phyloP scores from a whole-genome alignment of 805 yeast species.

The Candida ulmi region DNA sequence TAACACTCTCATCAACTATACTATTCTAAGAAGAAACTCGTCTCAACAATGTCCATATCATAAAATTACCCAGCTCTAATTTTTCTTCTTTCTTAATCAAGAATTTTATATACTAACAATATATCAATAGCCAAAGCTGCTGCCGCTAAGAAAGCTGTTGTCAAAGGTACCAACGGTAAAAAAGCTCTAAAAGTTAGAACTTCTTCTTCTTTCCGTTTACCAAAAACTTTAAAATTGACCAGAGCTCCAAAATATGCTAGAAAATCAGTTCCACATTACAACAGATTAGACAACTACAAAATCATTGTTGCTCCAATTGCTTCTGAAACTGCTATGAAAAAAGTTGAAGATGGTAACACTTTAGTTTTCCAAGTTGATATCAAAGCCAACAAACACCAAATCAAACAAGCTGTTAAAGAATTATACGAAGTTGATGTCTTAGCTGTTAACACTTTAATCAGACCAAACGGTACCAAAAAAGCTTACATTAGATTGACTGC shows the following conservation, averaged over 20 bases:
- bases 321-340: constrained; percentile 98
- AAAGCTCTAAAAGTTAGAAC: constrained; percentile 93
- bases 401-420: constrained; percentile 97
- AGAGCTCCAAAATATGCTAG: constrained; percentile 93
- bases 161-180: constrained; percentile 91
- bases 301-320: constrained; percentile 91
- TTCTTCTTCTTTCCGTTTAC: constrained; percentile 90
- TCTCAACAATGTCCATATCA: too few species aligned
- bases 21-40: too few species aligned
- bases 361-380: constrained; percentile 97
- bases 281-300: constrained; percentile 95
- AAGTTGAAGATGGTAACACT: constrained; percentile 99
- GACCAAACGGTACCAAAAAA: constrained; percentile 99
- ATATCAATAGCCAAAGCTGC: constrained; percentile 64
- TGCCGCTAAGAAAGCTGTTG: constrained; percentile 97
- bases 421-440: constrained; percentile 93
- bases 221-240: constrained; percentile 92
- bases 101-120: constrained; percentile 20
- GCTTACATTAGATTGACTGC: constrained; percentile 99
- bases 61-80: too few species aligned
- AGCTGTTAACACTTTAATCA: constrained; percentile 92
- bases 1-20: too few species aligned
- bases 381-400: constrained; percentile 97
- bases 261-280: constrained; percentile 95
- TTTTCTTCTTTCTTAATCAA: too few species aligned